Percentiles rank a stretch among this genome's conserved stretches.
Evolutionary conservation across 1,139 yeast species (phyloP).

Genomic region (Scheffersomyces illinoinensis): DNA sequence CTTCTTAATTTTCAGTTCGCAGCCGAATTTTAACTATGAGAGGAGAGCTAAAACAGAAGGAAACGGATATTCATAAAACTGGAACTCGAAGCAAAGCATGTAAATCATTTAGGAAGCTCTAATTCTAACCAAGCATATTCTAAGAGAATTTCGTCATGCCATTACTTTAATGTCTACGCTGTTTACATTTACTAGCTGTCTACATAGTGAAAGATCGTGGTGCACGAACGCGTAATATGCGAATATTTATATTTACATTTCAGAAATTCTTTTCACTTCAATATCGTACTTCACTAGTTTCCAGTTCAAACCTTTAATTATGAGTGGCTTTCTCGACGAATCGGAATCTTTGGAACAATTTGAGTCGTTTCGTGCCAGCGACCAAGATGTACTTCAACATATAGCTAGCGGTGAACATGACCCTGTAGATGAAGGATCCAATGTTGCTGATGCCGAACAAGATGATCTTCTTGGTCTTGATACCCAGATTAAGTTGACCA

Average conservation of each 20-base stretch:
- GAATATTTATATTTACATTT: not conserved
- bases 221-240: not conserved
- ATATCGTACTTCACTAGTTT: not conserved
- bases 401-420: not conserved
- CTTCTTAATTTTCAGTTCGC: not conserved
- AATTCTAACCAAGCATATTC: too few relatives aligned
- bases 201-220: not conserved
- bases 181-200: not conserved
- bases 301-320: not conserved
- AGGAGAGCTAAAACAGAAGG: not conserved
- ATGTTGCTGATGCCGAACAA: not conserved
- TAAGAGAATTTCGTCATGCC: too few relatives aligned
- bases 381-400: not conserved
- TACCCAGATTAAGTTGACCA: constrained; percentile 37
- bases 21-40: not conserved
- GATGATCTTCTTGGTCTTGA: constrained; percentile 44
- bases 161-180: too few relatives aligned
- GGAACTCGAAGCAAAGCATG: not conserved
- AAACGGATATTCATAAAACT: not conserved
- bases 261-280: not conserved
- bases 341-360: not conserved
- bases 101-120: too few relatives aligned
- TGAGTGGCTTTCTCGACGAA: not conserved
- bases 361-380: not conserved
- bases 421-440: not conserved